Percentiles rank a stretch among this genome's conserved stretches.
phyloP scores from a whole-genome alignment of 2,329 filamentous ascomycete genomes.

The Aspergillus awamori region DNA sequence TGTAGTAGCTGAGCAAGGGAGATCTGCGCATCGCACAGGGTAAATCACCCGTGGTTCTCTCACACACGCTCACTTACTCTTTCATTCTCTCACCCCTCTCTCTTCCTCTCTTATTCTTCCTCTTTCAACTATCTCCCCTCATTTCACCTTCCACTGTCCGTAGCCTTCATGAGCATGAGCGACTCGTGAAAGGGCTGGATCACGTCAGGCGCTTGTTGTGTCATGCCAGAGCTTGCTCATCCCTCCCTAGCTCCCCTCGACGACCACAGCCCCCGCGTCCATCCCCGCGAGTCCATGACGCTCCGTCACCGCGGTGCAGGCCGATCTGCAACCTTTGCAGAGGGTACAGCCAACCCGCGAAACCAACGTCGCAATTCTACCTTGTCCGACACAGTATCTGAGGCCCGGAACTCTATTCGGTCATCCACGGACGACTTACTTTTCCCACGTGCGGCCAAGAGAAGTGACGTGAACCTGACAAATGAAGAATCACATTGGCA shows the following conservation, averaged over 20 bases:
- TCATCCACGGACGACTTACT: conserved; percentile 73
- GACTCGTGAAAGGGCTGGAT: background rate
- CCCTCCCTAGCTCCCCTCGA: conserved; percentile 22
- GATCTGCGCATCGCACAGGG: conserved; percentile 4
- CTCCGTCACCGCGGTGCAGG: conserved; percentile 41
- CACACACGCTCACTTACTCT: background rate
- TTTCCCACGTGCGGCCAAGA: conserved; percentile 54
- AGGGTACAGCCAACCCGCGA: conserved; percentile 32
- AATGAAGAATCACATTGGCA: conserved; percentile 71
- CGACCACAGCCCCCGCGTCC: conserved; percentile 13
- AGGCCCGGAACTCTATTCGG: conserved; percentile 65
- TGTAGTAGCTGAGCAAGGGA: background rate
- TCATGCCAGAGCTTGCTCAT: conserved; percentile 22
- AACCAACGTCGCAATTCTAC: conserved; percentile 71
- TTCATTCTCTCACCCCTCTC: background rate
- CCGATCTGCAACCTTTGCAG: conserved; percentile 42
- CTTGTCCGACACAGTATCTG: conserved; percentile 73
- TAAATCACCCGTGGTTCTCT: background rate
- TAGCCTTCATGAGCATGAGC: background rate
- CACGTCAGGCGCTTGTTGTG: background rate
- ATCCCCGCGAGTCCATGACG: conserved; percentile 22
- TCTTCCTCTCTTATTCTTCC: background rate
- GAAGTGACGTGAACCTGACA: conserved; percentile 35
- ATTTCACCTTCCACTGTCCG: background rate
- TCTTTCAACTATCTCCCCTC: background rate